Evolutionary conservation across 202 grass and related monocot genomes (phyloP), one percentile per base, ranked within the genome.

Genomic region (Saccharum hybrid): DNA sequence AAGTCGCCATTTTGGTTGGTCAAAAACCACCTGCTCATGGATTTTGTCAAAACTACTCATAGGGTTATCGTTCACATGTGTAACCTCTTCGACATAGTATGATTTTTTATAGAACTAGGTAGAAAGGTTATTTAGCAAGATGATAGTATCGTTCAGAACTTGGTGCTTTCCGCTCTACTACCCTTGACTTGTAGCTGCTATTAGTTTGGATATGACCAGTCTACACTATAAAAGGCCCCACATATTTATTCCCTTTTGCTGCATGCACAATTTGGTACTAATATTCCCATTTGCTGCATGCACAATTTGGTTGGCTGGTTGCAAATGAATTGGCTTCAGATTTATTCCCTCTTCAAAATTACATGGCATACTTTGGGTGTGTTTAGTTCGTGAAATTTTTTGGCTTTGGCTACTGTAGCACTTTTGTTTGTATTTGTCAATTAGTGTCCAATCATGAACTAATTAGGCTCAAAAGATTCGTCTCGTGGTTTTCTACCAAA

Each of bases 321-420:
- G 13, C 12, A 81, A 75, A 3, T 59, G 39, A 61, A 45, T 33
- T 40, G 22, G 7, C 23, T 41, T 34, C 6, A 72, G 16, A 79
- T 65, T 65, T 80, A 49, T 23, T 61, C 37, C 36, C 41, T 71
- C n/a, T 70, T 23, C n/a, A 43, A 70, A 70, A n/a, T 71, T 45
- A 12, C 9, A 22, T n/a, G n/a, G 2, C 41, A 46, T 71, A 46
- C 15, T 71, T 26, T 26, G 26, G 26, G 26, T 26, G 26, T 26
- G 26, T 26, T 26, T 26, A 26, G 26, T 26, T 26, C 26, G 26
- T 26, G 26, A 26, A 26, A 26, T 26, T 26, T 26, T 26, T 26
- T 26, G 26, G 26, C 26, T 26, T 26, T 26, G 26, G 26, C 26
- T 26, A 26, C 26, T 26, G 26, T 26, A 26, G 26, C 26, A 26